phyloP scores from a whole-genome alignment of 2,329 filamentous ascomycete genomes.

The Chrysoporthe puriensis region DNA sequence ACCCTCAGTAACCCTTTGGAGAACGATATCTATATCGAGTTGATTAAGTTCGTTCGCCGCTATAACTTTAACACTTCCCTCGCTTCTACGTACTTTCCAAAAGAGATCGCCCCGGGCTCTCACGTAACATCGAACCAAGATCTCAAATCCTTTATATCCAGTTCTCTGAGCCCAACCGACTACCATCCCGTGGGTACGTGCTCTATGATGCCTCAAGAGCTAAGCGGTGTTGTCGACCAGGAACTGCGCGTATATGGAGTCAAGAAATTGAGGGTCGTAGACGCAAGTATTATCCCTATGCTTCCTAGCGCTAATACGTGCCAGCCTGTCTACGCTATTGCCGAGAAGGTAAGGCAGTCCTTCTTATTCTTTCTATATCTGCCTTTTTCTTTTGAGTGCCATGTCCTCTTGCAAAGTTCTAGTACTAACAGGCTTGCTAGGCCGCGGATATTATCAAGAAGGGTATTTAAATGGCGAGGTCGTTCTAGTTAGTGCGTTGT shows the following conservation, averaged over 20 bases:
- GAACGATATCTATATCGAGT: conserved; percentile 42
- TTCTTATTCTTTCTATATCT: no score
- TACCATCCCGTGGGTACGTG: conserved; percentile 46
- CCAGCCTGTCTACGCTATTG: conserved; percentile 30
- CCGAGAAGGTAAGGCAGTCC: conserved; percentile 39
- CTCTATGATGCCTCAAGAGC: conserved; percentile 45
- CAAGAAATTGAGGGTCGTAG: conserved; percentile 45
- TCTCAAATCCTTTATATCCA: conserved; percentile 33
- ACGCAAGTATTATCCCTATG: conserved; percentile 46
- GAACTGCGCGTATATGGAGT: conserved; percentile 40
- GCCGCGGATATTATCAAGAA: conserved; percentile 36
- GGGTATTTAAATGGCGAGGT: neutral
- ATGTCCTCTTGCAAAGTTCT: neutral
- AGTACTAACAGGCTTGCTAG: conserved; percentile 30
- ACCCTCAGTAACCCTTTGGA: conserved; percentile 45
- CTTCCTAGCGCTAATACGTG: conserved; percentile 40
- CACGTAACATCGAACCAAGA: conserved; percentile 40
- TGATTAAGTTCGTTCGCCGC: conserved; percentile 41
- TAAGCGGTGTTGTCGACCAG: conserved; percentile 46
- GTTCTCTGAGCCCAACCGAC: conserved; percentile 31
- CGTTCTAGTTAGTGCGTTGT: no score
- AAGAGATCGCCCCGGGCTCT: conserved; percentile 39
- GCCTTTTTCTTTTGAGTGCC: neutral
- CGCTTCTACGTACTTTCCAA: conserved; percentile 37
- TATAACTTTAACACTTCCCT: conserved; percentile 43